Conservation (phyloP, 2,329 filamentous ascomycete species). For the Pseudocercospora vitis region DNA sequence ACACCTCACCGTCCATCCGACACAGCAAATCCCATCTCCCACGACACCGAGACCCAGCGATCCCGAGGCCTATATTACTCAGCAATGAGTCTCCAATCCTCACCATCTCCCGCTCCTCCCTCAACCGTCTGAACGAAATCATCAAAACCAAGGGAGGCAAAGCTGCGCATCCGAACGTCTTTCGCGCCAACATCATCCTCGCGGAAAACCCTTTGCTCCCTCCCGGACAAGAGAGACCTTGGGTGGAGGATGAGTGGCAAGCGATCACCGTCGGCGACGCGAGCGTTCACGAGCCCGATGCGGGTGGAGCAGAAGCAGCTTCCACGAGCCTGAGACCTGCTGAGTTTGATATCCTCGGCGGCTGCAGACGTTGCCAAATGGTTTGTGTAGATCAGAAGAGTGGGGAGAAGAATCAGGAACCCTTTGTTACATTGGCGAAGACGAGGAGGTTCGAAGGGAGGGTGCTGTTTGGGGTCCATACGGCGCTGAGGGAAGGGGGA, state of each 20-base stretch:
- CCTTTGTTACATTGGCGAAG: conserved; percentile 84
- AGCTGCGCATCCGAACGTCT: conserved; percentile 69
- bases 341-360: conserved; percentile 71
- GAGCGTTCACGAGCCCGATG: neutral
- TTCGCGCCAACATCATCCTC: conserved; percentile 85
- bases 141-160: conserved; percentile 66
- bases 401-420: conserved; percentile 75
- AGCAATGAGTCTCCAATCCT: conserved; percentile 95
- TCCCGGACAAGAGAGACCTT: conserved; percentile 58
- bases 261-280: conserved; percentile 61
- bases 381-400: conserved; percentile 88
- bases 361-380: conserved; percentile 92
- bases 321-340: no score
- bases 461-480: conserved; percentile 83
- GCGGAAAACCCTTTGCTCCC: conserved; percentile 49
- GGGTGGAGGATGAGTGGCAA: conserved; percentile 78
- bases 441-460: conserved; percentile 80
- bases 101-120: conserved; percentile 74
- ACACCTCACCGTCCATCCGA: conserved; percentile 60
- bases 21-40: conserved; percentile 70
- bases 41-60: conserved; percentile 30
- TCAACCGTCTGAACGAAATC: conserved; percentile 72
- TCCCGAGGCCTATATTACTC: conserved; percentile 66
- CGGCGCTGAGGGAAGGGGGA: conserved; percentile 24
- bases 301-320: no score